Percentiles rank a stretch among this genome's conserved stretches.
phyloP scores from a whole-genome alignment of 2,329 filamentous ascomycete genomes.

The Xylaria sp. region DNA sequence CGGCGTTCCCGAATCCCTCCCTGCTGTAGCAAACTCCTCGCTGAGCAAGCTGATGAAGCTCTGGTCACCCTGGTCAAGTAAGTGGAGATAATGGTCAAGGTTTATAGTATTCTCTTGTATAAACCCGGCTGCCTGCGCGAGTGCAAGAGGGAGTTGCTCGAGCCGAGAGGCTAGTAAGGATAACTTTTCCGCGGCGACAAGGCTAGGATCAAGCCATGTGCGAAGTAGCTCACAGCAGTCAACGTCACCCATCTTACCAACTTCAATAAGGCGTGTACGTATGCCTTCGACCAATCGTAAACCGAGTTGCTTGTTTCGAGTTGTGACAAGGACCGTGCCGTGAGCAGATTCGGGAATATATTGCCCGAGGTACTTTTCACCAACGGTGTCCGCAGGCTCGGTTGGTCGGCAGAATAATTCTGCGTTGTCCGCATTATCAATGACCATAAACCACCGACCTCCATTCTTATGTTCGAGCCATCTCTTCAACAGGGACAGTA shows the following conservation, averaged over 20 bases:
- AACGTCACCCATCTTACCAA: conserved; percentile 37
- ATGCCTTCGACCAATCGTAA: conserved; percentile 33
- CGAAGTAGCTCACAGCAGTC: conserved; percentile 38
- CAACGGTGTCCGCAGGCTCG: neutral
- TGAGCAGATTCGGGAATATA: conserved; percentile 41
- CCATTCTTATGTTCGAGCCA: conserved; percentile 37
- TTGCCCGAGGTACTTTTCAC: neutral
- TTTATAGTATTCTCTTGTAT: conserved; percentile 41
- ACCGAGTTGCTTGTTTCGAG: conserved; percentile 43
- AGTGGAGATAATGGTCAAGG: conserved; percentile 37
- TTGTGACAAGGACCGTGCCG: conserved; percentile 43
- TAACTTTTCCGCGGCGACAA: neutral
- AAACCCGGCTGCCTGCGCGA: conserved; percentile 45
- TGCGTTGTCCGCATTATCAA: conserved; percentile 31
- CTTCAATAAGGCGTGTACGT: conserved; percentile 27
- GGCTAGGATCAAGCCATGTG: neutral
- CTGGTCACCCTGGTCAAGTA: conserved; percentile 36
- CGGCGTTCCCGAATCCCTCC: conserved; percentile 37
- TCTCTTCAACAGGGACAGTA: conserved; percentile 34
- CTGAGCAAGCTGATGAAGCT: conserved; percentile 34
- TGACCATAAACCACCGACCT: conserved; percentile 30
- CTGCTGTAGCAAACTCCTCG: conserved; percentile 40
- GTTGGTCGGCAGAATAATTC: conserved; percentile 20
- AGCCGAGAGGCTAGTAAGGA: conserved; percentile 35
- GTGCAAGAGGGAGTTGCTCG: conserved; percentile 43